Evolutionary conservation across 371 early-diverging fungal genomes (phyloP), one percentile per base, ranked within the genome.

Genomic region (Phascolomyces articulosus): DNA sequence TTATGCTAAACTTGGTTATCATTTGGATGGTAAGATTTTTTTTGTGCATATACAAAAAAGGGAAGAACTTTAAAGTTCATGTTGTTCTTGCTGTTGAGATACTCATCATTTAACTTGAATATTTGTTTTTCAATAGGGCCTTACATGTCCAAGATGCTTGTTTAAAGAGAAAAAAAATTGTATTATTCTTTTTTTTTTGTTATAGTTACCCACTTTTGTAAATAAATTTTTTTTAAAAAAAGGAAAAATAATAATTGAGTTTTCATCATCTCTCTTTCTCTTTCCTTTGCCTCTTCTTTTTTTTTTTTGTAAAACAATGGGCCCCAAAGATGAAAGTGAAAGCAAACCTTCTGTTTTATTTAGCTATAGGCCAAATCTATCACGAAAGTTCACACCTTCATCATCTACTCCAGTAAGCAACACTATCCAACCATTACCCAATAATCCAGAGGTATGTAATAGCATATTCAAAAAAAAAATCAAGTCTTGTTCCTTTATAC

Each of bases 1-100:
- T 77, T 99, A 99, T 76, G 90, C 94, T 34, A 99, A 98, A 78
- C 91, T 99, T 55, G 99, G 99, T 20, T 99, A 98, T 78, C 83
- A 90, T 69, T 84, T 99, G 55, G 99, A 99, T 73, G 99, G 92
- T 87, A 80, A 73, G 81, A 1, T 34, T 6, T 9, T 34, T 34
- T 9, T 34, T 34, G 11, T n/a, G n/a, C n/a, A n/a, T n/a, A n/a
- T n/a, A n/a, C n/a, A n/a, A n/a, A n/a, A n/a, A n/a, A n/a, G n/a
- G n/a, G n/a, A n/a, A n/a, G n/a, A n/a, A n/a, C n/a, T n/a, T n/a
- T n/a, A n/a, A n/a, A n/a, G n/a, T 34, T 34, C 6, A 9, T 34
- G 15, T 15, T 41, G 38, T 44, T 13, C 38, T 55, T 34, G 2
- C 11, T 34, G 34, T 34, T 34, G 9, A 34, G 6, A 34, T 34